Percentiles rank a stretch among this genome's conserved stretches.
These are phyloP conservation scores for Yamadazyma aaseri DNA, from an alignment of 1,139 yeast species.

Conservation along the genomic window DNA sequence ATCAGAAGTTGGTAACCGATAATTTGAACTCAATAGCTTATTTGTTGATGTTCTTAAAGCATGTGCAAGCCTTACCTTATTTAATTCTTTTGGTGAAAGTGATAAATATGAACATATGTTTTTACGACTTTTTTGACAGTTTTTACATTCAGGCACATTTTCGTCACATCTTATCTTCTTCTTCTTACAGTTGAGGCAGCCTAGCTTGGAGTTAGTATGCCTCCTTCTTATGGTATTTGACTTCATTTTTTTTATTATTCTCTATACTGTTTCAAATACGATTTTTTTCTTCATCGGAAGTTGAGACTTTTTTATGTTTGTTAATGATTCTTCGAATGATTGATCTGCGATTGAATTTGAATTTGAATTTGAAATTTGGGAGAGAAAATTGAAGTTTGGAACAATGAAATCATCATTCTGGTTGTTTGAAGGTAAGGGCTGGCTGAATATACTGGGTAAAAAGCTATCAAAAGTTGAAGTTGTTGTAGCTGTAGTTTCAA, in stretches of 20 bases:
- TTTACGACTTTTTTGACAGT: slow-evolving; percentile 34
- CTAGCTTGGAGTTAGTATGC: slow-evolving; percentile 44
- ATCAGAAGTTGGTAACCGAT: slow-evolving; percentile 29
- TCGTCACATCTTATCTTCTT: slow-evolving; percentile 51
- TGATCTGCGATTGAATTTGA: no score
- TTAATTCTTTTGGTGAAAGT: slow-evolving; percentile 24
- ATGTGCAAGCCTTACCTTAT: slow-evolving; percentile 28
- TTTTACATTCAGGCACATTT: slow-evolving; percentile 38
- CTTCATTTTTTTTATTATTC: neutral
- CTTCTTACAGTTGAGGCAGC: slow-evolving; percentile 44
- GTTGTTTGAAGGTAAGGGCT: no score
- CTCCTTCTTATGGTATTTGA: slow-evolving; percentile 19
- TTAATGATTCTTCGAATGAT: neutral
- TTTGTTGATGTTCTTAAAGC: slow-evolving; percentile 30
- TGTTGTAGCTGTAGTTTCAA: no score
- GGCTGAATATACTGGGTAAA: no score
- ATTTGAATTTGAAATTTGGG: no score
- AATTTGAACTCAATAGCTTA: slow-evolving; percentile 25
- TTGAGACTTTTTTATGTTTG: neutral
- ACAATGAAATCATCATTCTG: no score
- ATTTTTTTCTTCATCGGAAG: neutral
- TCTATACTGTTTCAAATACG: neutral
- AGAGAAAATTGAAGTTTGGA: no score
- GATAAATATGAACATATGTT: slow-evolving; percentile 33
- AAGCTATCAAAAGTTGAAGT: no score